Evolutionary conservation across 2,329 filamentous ascomycete species (phyloP).

Genomic region (Drechslerella stenobrocha): DNA sequence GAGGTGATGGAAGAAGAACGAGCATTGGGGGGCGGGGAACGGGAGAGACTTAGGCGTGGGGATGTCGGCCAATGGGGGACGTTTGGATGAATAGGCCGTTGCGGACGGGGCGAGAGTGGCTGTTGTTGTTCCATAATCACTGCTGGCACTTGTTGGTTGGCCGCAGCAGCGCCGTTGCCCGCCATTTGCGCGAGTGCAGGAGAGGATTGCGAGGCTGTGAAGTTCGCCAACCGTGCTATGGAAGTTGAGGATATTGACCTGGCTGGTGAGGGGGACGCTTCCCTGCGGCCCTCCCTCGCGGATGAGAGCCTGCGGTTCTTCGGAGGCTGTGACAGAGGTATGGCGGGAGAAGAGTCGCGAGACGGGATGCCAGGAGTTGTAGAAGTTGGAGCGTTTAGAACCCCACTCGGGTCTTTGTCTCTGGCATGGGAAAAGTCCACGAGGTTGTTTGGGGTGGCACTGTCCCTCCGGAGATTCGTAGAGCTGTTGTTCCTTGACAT

Average conservation of each 20-base stretch:
- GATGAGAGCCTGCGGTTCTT: constrained; percentile 46
- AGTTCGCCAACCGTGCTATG: constrained; percentile 35
- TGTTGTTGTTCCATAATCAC: constrained; percentile 29
- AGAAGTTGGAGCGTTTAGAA: constrained; percentile 26
- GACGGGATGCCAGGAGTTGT: constrained; percentile 40
- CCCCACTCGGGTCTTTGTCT: constrained; percentile 24
- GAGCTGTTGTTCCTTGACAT: constrained; percentile 43
- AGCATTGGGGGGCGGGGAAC: constrained; percentile 51
- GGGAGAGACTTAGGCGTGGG: constrained; percentile 51
- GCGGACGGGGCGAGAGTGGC: constrained; percentile 44
- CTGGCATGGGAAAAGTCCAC: constrained; percentile 26
- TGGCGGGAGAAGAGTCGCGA: constrained; percentile 44
- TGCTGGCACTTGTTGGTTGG: constrained; percentile 11
- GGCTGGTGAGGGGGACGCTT: constrained; percentile 39
- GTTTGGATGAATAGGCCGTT: constrained; percentile 49
- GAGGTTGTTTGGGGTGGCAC: constrained; percentile 42
- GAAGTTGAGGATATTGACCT: constrained; percentile 45
- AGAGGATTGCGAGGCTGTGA: constrained; percentile 34
- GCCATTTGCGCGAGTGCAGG: constrained; percentile 39
- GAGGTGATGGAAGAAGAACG: constrained; percentile 50
- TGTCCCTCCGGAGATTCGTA: constrained; percentile 38
- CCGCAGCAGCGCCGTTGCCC: constrained; percentile 10
- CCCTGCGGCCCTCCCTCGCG: constrained; percentile 31
- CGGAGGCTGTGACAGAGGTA: constrained; percentile 29
- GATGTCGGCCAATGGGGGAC: constrained; percentile 52